These are phyloP conservation scores for Achaetomiella virescens DNA, from an alignment of 495 filamentous ascomycete species.

Conservation along the genomic window DNA sequence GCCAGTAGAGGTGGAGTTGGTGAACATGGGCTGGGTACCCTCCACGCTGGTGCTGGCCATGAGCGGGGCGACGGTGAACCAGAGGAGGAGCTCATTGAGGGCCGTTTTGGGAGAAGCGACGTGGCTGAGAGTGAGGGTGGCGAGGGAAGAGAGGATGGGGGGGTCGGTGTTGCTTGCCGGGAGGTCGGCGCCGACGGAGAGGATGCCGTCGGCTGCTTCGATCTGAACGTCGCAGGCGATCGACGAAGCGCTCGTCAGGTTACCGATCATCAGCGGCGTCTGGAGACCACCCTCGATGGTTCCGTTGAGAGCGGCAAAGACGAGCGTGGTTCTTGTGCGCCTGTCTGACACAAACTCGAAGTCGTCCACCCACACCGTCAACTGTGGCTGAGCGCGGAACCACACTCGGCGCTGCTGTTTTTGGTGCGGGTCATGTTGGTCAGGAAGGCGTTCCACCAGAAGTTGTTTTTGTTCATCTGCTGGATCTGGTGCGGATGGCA, in stretches of 20 bases:
- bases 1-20: slow-evolving; percentile 20
- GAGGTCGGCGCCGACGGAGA: slow-evolving; percentile 12
- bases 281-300: slow-evolving; percentile 21
- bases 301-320: slow-evolving; percentile 30
- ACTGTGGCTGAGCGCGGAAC: slow-evolving; percentile 16
- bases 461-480: slow-evolving; percentile 16
- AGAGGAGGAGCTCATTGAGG: slow-evolving; percentile 29
- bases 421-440: slow-evolving; percentile 26
- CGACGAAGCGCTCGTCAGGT: slow-evolving; percentile 18
- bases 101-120: slow-evolving; percentile 4
- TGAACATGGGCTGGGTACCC: slow-evolving; percentile 27
- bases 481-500: slow-evolving; percentile 16
- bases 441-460: slow-evolving; percentile 22
- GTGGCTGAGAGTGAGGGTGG: slow-evolving; percentile 10
- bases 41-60: slow-evolving; percentile 19
- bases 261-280: slow-evolving; percentile 7
- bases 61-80: slow-evolving; percentile 27
- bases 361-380: slow-evolving; percentile 24
- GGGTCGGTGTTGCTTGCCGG: neutral
- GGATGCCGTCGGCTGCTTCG: slow-evolving; percentile 15
- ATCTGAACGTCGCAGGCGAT: slow-evolving; percentile 24
- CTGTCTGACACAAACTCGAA: slow-evolving; percentile 19
- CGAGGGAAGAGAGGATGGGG: slow-evolving; percentile 20
- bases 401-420: slow-evolving; percentile 20
- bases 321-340: slow-evolving; percentile 20